Conservation (phyloP, 78 protist species). For the Protostelium mycophagum region DNA sequence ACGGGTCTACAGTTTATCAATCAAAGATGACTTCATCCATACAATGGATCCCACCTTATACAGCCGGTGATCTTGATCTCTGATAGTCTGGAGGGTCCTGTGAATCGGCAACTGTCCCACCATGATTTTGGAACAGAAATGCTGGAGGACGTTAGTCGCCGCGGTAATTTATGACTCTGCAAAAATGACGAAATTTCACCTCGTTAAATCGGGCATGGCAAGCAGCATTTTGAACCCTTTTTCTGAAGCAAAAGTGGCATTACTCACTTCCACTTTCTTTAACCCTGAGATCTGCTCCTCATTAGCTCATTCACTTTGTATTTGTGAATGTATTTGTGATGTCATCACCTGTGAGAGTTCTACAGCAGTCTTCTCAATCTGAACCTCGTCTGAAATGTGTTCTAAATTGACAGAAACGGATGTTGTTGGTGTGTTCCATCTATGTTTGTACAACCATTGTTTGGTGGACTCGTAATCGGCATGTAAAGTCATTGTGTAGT, state of each 20-base stretch:
- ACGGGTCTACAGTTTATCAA: not conserved
- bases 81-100: not conserved
- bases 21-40: not conserved
- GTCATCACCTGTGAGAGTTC: not conserved
- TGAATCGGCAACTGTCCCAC: not conserved
- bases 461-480: not conserved
- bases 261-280: not conserved
- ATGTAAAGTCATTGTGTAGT: not conserved
- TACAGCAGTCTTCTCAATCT: not conserved
- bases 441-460: not conserved
- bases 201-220: not conserved
- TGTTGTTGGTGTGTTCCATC: not conserved
- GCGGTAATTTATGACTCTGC: too few relatives aligned
- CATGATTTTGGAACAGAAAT: not conserved
- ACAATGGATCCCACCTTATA: not conserved
- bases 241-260: not conserved
- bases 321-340: not conserved
- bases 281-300: not conserved
- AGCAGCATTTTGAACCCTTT: not conserved
- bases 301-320: too few relatives aligned
- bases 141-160: not conserved
- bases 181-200: too few relatives aligned
- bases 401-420: not conserved
- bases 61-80: not conserved
- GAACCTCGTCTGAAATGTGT: not conserved